Evolutionary conservation across 495 filamentous ascomycete species (phyloP), one percentile per base, ranked within the genome.

Genomic region (Penicillium coffeae): DNA sequence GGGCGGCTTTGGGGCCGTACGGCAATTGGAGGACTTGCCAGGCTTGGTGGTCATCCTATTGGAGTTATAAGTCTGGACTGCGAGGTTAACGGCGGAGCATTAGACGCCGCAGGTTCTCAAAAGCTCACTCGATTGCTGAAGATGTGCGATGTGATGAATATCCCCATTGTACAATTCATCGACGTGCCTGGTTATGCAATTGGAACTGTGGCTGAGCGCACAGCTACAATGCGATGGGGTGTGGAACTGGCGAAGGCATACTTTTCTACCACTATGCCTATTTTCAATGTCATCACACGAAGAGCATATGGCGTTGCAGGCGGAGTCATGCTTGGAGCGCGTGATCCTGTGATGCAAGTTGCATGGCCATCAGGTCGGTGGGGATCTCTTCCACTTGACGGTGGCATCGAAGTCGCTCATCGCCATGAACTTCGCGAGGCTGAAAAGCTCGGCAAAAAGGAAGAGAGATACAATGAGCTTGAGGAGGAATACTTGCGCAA

Each of bases 121-220:
- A 84, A 85, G 51, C 62, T 83, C 30, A 77, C 74, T 0, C 65
- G 78, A 1, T 62, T 79, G 50, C 60, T 83, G 37, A 85, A 84
- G 52, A 66, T 84, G 53, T 81, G 78, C 50, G 81, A 85, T 59
- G 73, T 83, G 38, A 81, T 83, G 68, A 85, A 85, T 40, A 54
- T 85, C 13, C 81, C 81, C 3, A 61, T 85, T 20, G 25, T 85
- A 39, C 81, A 85, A 51, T 85, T 84, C 48, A 67, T 85, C 19
- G 81, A 85, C 59, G 70, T 81, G 21, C 74, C 81, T 14, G 80
- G 81, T 3, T 85, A 83, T 44, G 78, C 80, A 3, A 79, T 85
- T 45, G 80, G 79, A 15, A 84, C 80, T 0, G 71, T 78, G 0
- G 80, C 81, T 3, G 81, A 85, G 56, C 65, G 79, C 16, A 77